Conservation (phyloP, 148 eudicot genomes). For the Vaccinium vitisidaea region DNA sequence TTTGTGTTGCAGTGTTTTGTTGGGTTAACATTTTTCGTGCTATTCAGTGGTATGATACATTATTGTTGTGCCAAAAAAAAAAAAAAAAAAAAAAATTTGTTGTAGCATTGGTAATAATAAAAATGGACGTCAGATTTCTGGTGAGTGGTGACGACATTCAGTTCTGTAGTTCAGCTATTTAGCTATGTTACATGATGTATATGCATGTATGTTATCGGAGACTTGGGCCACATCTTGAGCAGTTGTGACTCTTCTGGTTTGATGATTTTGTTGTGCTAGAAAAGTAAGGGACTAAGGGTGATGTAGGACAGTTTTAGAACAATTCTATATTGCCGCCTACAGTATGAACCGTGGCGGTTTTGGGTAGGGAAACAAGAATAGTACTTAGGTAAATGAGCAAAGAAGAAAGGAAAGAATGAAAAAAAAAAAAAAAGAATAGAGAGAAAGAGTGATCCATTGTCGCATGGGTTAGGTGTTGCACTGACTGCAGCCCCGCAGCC, state of each 20-base stretch:
- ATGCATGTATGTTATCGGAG: not conserved
- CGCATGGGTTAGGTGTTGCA: not conserved
- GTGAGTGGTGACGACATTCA: not conserved
- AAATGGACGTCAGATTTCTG: conserved; percentile 3
- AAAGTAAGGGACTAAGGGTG: not conserved
- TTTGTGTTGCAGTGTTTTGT: conserved; percentile 6
- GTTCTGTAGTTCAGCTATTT: not conserved
- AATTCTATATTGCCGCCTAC: not conserved
- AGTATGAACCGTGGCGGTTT: not conserved
- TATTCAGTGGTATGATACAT: not conserved
- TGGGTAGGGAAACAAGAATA: not conserved
- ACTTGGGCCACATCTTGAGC: not conserved
- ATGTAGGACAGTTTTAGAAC: not conserved
- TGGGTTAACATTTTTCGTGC: not conserved
- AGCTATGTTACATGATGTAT: not conserved
- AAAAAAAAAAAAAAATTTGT: not conserved
- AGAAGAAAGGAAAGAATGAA: not conserved
- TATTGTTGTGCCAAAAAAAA: not conserved
- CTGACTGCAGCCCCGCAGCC: not conserved
- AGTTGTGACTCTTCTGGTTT: conserved; percentile 5
- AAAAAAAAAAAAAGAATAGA: no score
- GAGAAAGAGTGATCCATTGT: not conserved
- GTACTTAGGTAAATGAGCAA: not conserved
- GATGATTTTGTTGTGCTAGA: not conserved
- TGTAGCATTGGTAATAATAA: no score